A percentile compares a stretch with the other conserved stretches of the same genome.
Conservation (phyloP, 1,284 basidiomycete species). For the Flammula alnicola region DNA sequence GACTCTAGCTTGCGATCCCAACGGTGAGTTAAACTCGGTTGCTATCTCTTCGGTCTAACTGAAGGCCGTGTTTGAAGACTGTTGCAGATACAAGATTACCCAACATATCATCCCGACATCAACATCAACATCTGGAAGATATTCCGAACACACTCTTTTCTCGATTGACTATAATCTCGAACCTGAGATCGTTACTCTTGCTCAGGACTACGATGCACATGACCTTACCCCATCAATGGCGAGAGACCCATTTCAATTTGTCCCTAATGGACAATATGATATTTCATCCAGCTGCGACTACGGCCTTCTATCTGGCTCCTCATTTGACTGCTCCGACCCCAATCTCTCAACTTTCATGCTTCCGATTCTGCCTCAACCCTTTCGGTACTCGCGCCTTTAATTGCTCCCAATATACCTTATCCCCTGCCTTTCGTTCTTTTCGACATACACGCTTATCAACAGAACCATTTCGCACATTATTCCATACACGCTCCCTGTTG, state of each 20-base stretch:
- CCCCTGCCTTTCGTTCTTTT: no score
- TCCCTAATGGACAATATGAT: background rate
- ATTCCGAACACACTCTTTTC: conserved; percentile 11
- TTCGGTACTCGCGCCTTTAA: background rate
- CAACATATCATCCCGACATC: conserved; percentile 41
- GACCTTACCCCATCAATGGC: background rate
- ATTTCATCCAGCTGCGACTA: background rate
- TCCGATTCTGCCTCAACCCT: background rate
- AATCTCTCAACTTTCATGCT: background rate
- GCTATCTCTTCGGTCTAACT: background rate
- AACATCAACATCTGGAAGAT: background rate
- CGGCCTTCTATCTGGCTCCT: background rate
- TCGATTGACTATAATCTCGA: conserved; percentile 15
- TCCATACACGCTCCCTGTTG: no score
- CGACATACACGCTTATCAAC: no score
- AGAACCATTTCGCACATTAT: no score
- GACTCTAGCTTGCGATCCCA: conserved; percentile 12
- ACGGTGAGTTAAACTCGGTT: conserved; percentile 13
- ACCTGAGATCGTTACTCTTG: conserved; percentile 1
- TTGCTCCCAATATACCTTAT: no score
- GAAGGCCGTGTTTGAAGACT: conserved; percentile 27
- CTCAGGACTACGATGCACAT: background rate
- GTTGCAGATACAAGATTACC: conserved; percentile 40
- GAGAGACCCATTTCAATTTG: background rate
- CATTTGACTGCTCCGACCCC: background rate